phyloP scores from a whole-genome alignment of 768 basidiomycete species.

The Russula sp. region DNA sequence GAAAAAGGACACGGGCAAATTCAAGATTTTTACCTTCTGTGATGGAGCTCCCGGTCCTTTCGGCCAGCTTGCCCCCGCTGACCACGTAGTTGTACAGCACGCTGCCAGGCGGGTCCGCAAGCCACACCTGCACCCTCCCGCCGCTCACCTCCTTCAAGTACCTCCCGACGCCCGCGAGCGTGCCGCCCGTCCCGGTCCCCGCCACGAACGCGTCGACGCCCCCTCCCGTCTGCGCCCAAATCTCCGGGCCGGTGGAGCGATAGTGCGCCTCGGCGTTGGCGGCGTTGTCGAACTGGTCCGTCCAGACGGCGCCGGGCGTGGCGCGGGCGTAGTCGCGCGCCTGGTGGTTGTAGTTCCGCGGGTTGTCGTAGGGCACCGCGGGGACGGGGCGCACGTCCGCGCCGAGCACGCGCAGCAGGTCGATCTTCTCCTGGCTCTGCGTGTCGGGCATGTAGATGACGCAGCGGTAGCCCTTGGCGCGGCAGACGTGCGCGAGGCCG shows the following conservation, averaged over 20 bases:
- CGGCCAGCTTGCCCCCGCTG: slow-evolving; percentile 70
- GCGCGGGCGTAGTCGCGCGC: slow-evolving; percentile 79
- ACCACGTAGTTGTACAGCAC: slow-evolving; percentile 79
- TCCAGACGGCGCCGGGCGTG: slow-evolving; percentile 85
- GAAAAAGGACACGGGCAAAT: background rate
- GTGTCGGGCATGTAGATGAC: slow-evolving; percentile 99
- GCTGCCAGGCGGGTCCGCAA: slow-evolving; percentile 96
- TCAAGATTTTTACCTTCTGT: slow-evolving; percentile 77
- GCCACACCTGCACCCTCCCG: slow-evolving; percentile 80
- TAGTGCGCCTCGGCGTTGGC: slow-evolving; percentile 91
- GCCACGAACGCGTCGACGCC: slow-evolving; percentile 88
- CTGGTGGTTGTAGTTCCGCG: slow-evolving; percentile 96
- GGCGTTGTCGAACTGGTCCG: slow-evolving; percentile 95
- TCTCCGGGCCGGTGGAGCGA: slow-evolving; percentile 89
- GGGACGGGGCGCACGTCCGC: slow-evolving; percentile 96
- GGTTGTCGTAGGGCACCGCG: slow-evolving; percentile 93
- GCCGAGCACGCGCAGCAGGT: slow-evolving; percentile 93
- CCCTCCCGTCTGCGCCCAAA: slow-evolving; percentile 85
- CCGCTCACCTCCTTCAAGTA: slow-evolving; percentile 76
- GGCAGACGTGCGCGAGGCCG: slow-evolving; percentile 90
- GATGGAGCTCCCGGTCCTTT: slow-evolving; percentile 81
- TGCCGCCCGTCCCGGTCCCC: slow-evolving; percentile 93
- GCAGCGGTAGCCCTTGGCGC: slow-evolving; percentile 90
- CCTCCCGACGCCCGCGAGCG: slow-evolving; percentile 82
- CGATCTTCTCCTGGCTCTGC: slow-evolving; percentile 98